Evolutionary conservation across 1,284 basidiomycete species (phyloP).

Genomic region (Ceratobasidium sp.): DNA sequence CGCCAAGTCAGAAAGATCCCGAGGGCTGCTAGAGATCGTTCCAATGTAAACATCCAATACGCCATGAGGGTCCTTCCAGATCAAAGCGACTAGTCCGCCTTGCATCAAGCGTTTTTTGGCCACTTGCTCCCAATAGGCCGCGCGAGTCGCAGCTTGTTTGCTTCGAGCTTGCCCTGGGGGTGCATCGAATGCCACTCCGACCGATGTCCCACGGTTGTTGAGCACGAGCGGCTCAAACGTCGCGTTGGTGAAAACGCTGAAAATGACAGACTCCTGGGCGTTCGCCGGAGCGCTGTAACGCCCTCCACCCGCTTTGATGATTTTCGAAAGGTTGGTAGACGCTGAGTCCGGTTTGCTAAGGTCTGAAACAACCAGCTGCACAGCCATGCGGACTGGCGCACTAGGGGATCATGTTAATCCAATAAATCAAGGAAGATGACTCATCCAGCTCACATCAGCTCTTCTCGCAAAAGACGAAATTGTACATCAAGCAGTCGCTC

Average conservation of each 20-base stretch:
- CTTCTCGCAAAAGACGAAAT: slow-evolving; percentile 75
- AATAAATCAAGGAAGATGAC: neutral
- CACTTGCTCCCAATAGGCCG: slow-evolving; percentile 64
- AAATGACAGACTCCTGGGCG: slow-evolving; percentile 61
- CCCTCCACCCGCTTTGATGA: slow-evolving; percentile 48
- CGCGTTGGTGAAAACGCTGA: slow-evolving; percentile 67
- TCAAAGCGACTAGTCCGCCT: slow-evolving; percentile 67
- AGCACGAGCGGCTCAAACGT: slow-evolving; percentile 58
- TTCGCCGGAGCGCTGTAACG: slow-evolving; percentile 51
- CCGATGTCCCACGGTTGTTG: slow-evolving; percentile 60
- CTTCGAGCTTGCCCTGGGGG: slow-evolving; percentile 60
- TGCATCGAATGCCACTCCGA: slow-evolving; percentile 59
- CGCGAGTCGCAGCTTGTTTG: slow-evolving; percentile 48
- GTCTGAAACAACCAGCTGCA: slow-evolving; percentile 61
- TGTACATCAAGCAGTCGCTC: slow-evolving; percentile 72
- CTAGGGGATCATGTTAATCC: slow-evolving; percentile 51
- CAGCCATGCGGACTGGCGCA: slow-evolving; percentile 63
- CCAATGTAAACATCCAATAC: slow-evolving; percentile 60
- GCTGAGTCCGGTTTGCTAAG: slow-evolving; percentile 50
- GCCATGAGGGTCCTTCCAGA: slow-evolving; percentile 54
- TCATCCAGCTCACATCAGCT: slow-evolving; percentile 63
- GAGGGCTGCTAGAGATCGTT: slow-evolving; percentile 56
- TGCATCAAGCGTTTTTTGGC: slow-evolving; percentile 64
- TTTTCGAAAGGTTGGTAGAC: slow-evolving; percentile 39
- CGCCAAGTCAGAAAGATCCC: slow-evolving; percentile 59